Evolutionary conservation across 257 asterid genomes (phyloP).

Genomic region (Nicotiana otophora): DNA sequence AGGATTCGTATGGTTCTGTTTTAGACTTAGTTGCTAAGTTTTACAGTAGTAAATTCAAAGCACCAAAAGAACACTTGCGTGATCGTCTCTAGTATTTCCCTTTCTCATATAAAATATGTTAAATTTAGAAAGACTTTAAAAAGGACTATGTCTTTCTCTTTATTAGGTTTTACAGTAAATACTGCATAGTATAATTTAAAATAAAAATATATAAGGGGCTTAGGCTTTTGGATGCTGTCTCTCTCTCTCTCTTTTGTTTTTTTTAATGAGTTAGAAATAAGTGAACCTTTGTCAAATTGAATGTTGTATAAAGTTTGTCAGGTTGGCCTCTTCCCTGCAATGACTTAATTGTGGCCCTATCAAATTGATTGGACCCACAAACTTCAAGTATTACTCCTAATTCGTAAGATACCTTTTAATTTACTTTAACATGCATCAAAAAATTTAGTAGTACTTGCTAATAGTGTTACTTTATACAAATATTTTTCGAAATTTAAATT

Average conservation of each 20-base stretch:
- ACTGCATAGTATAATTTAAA: no score
- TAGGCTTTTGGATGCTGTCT: no score
- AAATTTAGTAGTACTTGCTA: background rate
- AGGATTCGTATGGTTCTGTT: background rate
- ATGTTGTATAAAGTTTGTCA: conserved; percentile 4
- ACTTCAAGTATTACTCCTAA: background rate
- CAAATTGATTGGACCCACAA: background rate
- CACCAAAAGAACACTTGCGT: background rate
- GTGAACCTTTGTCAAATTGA: background rate
- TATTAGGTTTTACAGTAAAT: background rate
- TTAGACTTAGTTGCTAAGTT: background rate
- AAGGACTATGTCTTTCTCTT: background rate
- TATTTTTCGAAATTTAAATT: background rate
- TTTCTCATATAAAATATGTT: background rate
- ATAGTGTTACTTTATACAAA: background rate
- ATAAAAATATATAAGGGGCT: background rate
- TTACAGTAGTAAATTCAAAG: background rate
- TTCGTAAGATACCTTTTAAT: background rate
- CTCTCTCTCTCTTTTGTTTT: no score
- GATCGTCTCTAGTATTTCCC: background rate
- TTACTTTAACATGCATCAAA: background rate
- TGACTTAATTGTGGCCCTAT: background rate
- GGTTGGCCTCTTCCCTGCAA: conserved; percentile 1
- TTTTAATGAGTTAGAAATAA: background rate
- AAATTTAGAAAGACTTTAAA: background rate